These are phyloP conservation scores for Amylostereum areolatum DNA, from an alignment of 1,284 basidiomycete genomes.

Conservation along the genomic window DNA sequence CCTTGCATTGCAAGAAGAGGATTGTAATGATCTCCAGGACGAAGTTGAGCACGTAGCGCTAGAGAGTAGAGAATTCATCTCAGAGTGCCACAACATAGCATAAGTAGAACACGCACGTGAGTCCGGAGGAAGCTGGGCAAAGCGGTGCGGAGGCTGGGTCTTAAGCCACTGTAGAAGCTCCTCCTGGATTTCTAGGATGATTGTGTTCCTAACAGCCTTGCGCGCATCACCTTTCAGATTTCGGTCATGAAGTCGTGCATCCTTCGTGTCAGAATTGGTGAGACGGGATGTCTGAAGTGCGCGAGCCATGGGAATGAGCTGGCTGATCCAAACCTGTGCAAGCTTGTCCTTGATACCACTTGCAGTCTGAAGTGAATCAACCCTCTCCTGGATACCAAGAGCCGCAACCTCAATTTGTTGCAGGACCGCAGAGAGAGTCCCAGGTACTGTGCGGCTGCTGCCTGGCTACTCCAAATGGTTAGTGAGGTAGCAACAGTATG, in stretches of 20 bases:
- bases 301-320: conserved; percentile 5
- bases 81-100: too few species aligned
- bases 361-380: conserved; percentile 3
- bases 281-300: too few species aligned
- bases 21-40: conserved; percentile 6
- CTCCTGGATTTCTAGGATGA: too few species aligned
- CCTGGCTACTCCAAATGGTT: background rate
- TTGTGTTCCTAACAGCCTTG: background rate
- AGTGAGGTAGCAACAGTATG: too few species aligned
- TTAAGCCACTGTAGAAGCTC: too few species aligned
- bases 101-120: too few species aligned
- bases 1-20: too few species aligned
- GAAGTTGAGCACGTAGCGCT: conserved; percentile 4
- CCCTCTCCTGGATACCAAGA: conserved; percentile 9
- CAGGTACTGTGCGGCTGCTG: background rate
- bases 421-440: background rate
- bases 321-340: conserved; percentile 5
- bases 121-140: conserved; percentile 6
- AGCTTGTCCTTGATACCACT: background rate
- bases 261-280: too few species aligned
- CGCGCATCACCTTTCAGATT: too few species aligned
- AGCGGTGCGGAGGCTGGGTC: conserved; percentile 2
- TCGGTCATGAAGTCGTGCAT: too few species aligned
- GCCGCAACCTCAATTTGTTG: conserved; percentile 11
- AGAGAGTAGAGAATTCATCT: conserved; percentile 6